Percentiles rank a stretch among this genome's conserved stretches.
phyloP scores from a whole-genome alignment of 2,329 filamentous ascomycete genomes.

The Bipolaris sorokiniana region DNA sequence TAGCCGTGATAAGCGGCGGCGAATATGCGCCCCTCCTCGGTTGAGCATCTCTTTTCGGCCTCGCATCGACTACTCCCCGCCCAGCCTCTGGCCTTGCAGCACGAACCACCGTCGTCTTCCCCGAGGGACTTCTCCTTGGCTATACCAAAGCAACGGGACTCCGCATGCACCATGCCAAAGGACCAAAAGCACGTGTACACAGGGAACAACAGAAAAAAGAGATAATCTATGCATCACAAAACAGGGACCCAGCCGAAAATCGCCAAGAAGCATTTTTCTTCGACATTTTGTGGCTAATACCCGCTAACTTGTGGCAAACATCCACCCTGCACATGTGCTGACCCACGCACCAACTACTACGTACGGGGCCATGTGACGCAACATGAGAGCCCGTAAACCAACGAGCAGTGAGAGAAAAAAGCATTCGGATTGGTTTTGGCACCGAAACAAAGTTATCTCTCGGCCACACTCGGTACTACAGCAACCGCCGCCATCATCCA shows the following conservation, averaged over 20 bases:
- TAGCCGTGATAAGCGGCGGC: slow-evolving; percentile 47
- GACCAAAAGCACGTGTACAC: not conserved
- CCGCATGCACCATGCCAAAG: slow-evolving; percentile 1
- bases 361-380: slow-evolving; percentile 11
- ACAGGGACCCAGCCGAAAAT: too few relatives aligned
- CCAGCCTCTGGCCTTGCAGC: slow-evolving; percentile 21
- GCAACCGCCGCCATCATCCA: slow-evolving; percentile 1
- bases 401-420: too few relatives aligned
- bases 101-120: slow-evolving; percentile 35
- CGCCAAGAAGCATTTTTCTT: not conserved
- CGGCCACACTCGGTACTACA: slow-evolving; percentile 15
- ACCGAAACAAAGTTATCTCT: slow-evolving; percentile 22
- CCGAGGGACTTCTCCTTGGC: slow-evolving; percentile 22
- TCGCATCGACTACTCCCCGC: slow-evolving; percentile 39
- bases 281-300: slow-evolving; percentile 12
- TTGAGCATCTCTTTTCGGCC: slow-evolving; percentile 39
- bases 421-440: not conserved
- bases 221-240: not conserved
- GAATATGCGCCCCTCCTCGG: slow-evolving; percentile 44
- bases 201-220: not conserved
- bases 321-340: slow-evolving; percentile 16
- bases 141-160: slow-evolving; percentile 10
- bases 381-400: not conserved
- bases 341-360: slow-evolving; percentile 14
- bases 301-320: not conserved